A percentile compares a stretch with the other conserved stretches of the same genome.
Evolutionary conservation across 139 green algal species (phyloP).

Genomic region (Pseudopediastrum boryanum): DNA sequence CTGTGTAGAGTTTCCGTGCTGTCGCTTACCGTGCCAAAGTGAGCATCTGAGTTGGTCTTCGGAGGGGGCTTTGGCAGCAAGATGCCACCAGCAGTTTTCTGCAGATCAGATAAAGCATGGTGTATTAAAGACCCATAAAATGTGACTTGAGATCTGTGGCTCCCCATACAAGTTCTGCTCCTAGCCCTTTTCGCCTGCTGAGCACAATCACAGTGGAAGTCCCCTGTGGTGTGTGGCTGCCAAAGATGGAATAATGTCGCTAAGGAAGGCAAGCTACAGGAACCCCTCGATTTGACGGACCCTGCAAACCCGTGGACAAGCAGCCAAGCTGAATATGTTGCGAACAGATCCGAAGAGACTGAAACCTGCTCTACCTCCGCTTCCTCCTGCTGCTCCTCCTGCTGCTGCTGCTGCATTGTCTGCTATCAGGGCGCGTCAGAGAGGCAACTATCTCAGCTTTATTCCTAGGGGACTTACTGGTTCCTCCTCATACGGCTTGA

Average conservation of each 20-base stretch:
- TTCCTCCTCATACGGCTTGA: slow-evolving; percentile 57
- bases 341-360: neutral
- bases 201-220: neutral
- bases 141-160: neutral
- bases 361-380: too few species aligned
- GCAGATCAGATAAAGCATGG: neutral
- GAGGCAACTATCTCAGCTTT: neutral
- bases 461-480: neutral
- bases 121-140: neutral
- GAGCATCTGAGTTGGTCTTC: slow-evolving; percentile 63
- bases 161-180: too few species aligned
- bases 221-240: neutral
- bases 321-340: neutral
- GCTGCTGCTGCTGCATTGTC: neutral
- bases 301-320: neutral
- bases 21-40: slow-evolving; percentile 59
- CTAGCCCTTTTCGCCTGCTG: too few species aligned
- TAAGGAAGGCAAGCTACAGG: neutral
- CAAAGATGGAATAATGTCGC: neutral
- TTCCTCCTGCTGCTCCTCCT: neutral
- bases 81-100: slow-evolving; percentile 62
- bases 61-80: slow-evolving; percentile 60
- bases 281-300: neutral
- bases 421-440: neutral
- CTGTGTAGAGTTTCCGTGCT: neutral